Evolutionary conservation across 164 flowering plant species (phyloP).

Genomic region (Chimonanthus salicifolius): DNA sequence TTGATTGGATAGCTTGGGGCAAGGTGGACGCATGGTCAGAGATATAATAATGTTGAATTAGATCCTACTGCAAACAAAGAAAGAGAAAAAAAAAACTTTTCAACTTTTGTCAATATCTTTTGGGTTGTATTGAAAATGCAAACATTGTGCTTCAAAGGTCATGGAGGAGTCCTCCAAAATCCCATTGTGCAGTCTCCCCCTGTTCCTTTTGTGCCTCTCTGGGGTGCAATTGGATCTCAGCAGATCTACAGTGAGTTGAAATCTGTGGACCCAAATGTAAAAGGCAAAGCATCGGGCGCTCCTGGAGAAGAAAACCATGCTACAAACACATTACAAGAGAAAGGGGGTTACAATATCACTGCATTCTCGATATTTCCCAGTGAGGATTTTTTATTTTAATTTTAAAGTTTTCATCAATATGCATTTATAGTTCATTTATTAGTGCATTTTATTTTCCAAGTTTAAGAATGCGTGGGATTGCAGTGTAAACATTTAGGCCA

Average conservation of each 20-base stretch:
- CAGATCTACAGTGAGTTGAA: not conserved
- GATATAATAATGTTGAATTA: not conserved
- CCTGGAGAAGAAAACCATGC: not conserved
- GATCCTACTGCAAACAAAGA: not conserved
- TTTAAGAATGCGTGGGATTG: too few relatives aligned
- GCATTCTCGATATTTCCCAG: not conserved
- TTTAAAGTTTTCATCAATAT: too few relatives aligned
- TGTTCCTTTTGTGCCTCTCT: not conserved
- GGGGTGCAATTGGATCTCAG: not conserved
- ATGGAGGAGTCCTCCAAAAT: not conserved
- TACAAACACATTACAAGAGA: not conserved
- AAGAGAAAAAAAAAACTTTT: too few relatives aligned
- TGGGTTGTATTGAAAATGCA: not conserved
- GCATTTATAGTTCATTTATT: too few relatives aligned
- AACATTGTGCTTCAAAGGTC: not conserved
- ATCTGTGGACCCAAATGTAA: not conserved
- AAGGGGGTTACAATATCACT: not conserved
- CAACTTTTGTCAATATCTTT: too few relatives aligned
- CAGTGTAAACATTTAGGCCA: too few relatives aligned
- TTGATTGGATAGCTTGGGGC: not conserved
- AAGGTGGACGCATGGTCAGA: not conserved
- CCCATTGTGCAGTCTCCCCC: not conserved
- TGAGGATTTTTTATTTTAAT: too few relatives aligned
- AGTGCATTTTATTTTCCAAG: too few relatives aligned
- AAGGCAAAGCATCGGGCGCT: not conserved